Evolutionary conservation across 2,329 filamentous ascomycete genomes (phyloP).

Genomic region (Neofusicoccum umdonicola): DNA sequence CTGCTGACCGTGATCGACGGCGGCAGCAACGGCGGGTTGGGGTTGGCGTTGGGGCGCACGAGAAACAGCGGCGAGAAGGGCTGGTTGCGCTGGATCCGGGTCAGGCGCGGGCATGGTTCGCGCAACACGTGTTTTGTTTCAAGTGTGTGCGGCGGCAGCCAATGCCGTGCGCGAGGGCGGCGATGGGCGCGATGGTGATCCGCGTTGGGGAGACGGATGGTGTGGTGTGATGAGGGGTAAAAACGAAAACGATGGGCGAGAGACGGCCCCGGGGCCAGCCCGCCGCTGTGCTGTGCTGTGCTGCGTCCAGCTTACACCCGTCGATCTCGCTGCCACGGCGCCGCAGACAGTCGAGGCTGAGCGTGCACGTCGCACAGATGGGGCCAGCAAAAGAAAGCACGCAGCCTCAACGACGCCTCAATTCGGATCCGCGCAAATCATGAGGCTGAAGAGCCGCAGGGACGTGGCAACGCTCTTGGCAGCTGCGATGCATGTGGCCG

Average conservation of each 20-base stretch:
- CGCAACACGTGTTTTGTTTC: slow-evolving; percentile 6
- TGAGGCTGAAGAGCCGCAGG: slow-evolving; percentile 1
- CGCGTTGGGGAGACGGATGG: too few species aligned
- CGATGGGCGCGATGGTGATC: neutral
- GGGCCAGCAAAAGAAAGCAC: neutral
- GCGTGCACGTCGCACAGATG: neutral
- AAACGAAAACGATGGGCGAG: too few species aligned
- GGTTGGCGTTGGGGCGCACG: too few species aligned
- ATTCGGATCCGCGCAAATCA: neutral
- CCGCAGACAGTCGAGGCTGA: neutral
- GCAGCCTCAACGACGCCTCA: neutral
- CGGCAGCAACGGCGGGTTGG: too few species aligned
- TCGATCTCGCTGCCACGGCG: neutral
- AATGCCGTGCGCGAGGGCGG: neutral
- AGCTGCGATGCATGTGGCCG: neutral
- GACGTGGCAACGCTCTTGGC: neutral
- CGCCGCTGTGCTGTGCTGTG: neutral
- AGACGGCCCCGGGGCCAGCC: neutral
- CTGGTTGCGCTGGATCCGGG: neutral
- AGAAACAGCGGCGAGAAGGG: neutral
- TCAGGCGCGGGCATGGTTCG: neutral
- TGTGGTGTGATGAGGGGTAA: neutral
- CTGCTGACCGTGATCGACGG: neutral
- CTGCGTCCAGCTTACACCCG: neutral
- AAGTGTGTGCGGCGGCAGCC: neutral